Conservation (phyloP, 768 basidiomycete species). For the Exidia glandulosa region DNA sequence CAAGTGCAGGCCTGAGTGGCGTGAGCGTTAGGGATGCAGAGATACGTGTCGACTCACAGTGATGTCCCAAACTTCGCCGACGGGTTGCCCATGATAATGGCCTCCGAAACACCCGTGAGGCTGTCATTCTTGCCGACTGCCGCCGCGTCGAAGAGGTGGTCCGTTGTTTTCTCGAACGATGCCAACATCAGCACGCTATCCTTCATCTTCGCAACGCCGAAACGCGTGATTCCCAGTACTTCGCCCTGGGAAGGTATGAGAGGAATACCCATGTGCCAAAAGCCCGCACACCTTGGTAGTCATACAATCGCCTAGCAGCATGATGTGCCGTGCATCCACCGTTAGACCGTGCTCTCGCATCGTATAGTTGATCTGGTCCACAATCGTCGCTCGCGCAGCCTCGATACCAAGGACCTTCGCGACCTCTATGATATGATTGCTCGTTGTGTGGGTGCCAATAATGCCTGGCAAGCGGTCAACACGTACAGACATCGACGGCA, state of each 20-base stretch:
- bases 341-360: slow-evolving; percentile 98
- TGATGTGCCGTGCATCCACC: slow-evolving; percentile 96
- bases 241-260: slow-evolving; percentile 53
- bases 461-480: slow-evolving; percentile 50
- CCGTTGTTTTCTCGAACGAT: slow-evolving; percentile 98
- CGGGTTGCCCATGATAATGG: slow-evolving; percentile 98
- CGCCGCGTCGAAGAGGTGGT: slow-evolving; percentile 96
- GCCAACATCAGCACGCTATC: slow-evolving; percentile 98
- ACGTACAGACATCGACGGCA: slow-evolving; percentile 1
- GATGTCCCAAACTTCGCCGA: slow-evolving; percentile 92
- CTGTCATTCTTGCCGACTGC: slow-evolving; percentile 91
- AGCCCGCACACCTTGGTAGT: slow-evolving; percentile 68
- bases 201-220: slow-evolving; percentile 99
- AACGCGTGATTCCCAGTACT: slow-evolving; percentile 94
- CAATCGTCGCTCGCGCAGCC: slow-evolving; percentile 86
- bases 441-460: slow-evolving; percentile 81
- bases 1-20: slow-evolving; percentile 26
- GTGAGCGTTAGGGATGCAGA: not conserved
- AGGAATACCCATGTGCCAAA: not conserved
- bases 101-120: slow-evolving; percentile 95
- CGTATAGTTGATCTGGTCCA: slow-evolving; percentile 94
- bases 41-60: slow-evolving; percentile 42
- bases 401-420: slow-evolving; percentile 95
- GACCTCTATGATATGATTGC: slow-evolving; percentile 96
- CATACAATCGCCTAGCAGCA: slow-evolving; percentile 98